Conservation (phyloP, 2,329 filamentous ascomycete species). For the Aspergillus awamori region DNA sequence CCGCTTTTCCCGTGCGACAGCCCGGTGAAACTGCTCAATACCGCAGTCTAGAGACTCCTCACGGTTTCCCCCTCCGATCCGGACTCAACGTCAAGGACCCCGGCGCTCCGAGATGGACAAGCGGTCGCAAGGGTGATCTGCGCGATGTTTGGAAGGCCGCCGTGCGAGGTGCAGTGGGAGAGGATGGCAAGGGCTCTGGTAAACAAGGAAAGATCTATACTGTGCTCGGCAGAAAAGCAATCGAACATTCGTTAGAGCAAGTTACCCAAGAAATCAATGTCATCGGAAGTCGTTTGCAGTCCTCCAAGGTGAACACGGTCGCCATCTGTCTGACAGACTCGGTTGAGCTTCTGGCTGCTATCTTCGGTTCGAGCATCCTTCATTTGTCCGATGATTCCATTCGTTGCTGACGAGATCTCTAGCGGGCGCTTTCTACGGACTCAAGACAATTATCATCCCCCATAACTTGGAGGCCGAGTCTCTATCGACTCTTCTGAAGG, state of each 20-base stretch:
- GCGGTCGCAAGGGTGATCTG: constrained; percentile 83
- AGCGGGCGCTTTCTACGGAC: constrained; percentile 86
- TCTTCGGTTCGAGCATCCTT: constrained; percentile 63
- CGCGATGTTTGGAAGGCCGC: constrained; percentile 86
- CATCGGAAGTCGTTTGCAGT: constrained; percentile 75
- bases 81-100: constrained; percentile 82
- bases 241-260: constrained; percentile 72
- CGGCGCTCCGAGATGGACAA: constrained; percentile 78
- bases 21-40: constrained; percentile 84
- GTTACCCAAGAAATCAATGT: constrained; percentile 85
- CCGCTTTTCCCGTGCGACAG: constrained; percentile 76
- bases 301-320: constrained; percentile 70
- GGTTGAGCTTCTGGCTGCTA: constrained; percentile 76
- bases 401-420: constrained; percentile 20
- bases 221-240: constrained; percentile 72
- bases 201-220: constrained; percentile 74
- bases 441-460: constrained; percentile 82
- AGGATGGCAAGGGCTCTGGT: constrained; percentile 62
- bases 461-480: constrained; percentile 73
- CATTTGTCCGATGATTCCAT: not conserved
- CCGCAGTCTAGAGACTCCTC: constrained; percentile 79
- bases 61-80: constrained; percentile 76
- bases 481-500: constrained; percentile 71
- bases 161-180: constrained; percentile 64
- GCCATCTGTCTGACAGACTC: constrained; percentile 94